These are phyloP conservation scores for Diaporthe sp. DNA, from an alignment of 2,329 filamentous ascomycete genomes.

Conservation along the genomic window DNA sequence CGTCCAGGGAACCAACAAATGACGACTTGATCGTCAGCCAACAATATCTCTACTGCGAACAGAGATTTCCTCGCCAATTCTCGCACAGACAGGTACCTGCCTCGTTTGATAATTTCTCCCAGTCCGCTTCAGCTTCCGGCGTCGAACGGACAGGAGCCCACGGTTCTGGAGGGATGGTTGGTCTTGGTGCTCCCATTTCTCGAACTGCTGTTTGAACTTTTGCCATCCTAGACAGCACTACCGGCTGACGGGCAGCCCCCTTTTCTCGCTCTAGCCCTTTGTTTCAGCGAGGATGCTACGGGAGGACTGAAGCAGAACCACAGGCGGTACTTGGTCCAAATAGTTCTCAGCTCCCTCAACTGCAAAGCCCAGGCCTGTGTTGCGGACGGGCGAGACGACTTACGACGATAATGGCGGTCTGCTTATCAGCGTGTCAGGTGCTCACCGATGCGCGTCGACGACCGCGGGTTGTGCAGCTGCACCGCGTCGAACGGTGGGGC, in stretches of 20 bases:
- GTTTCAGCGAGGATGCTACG: slow-evolving; percentile 34
- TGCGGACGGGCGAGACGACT: slow-evolving; percentile 15
- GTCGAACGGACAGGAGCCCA: background rate
- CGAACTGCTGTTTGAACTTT: slow-evolving; percentile 32
- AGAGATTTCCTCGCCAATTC: slow-evolving; percentile 1
- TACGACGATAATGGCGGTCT: slow-evolving; percentile 42
- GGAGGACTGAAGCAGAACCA: slow-evolving; percentile 4
- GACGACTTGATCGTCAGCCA: slow-evolving; percentile 25
- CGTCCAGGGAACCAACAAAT: slow-evolving; percentile 16
- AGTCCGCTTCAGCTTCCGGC: background rate
- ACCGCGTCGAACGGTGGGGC: slow-evolving; percentile 38
- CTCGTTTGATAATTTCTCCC: slow-evolving; percentile 13
- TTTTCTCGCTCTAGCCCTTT: slow-evolving; percentile 10
- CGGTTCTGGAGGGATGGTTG: slow-evolving; percentile 8
- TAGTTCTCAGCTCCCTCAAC: slow-evolving; percentile 11
- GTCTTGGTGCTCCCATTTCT: slow-evolving; percentile 28
- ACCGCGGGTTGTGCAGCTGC: slow-evolving; percentile 19
- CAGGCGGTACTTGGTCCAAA: background rate
- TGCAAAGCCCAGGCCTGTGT: slow-evolving; percentile 4
- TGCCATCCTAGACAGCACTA: slow-evolving; percentile 16
- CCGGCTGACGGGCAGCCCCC: slow-evolving; percentile 10
- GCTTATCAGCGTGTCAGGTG: slow-evolving; percentile 39
- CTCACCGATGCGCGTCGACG: slow-evolving; percentile 36
- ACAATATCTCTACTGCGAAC: background rate
- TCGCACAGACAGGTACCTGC: slow-evolving; percentile 24